Evolutionary conservation across 306 rosid genomes (phyloP).

Genomic region (Casuarina equisetifolia): DNA sequence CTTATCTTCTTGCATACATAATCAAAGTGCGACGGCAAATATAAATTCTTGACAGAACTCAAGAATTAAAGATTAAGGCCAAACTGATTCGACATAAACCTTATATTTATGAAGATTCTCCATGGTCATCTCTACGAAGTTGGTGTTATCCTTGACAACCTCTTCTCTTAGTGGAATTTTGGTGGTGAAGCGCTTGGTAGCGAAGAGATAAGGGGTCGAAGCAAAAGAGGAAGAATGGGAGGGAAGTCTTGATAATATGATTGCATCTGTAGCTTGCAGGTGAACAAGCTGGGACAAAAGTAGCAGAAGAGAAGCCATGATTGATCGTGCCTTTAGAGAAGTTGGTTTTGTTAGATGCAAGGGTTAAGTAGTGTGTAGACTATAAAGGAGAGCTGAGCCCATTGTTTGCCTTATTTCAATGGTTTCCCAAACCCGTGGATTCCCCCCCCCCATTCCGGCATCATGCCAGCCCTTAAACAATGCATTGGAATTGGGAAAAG

Average conservation of each 20-base stretch:
- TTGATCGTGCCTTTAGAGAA: not conserved
- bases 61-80: not conserved
- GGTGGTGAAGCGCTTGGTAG: not conserved
- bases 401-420: not conserved
- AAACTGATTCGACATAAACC: slow-evolving; percentile 1
- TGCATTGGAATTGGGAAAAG: no score
- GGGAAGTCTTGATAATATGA: not conserved
- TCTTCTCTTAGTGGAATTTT: not conserved
- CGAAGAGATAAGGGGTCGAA: not conserved
- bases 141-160: not conserved
- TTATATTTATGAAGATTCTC: not conserved
- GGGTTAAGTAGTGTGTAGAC: not conserved
- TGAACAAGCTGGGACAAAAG: not conserved
- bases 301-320: not conserved
- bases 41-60: not conserved
- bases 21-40: no score
- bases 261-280: not conserved
- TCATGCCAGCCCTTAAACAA: no score
- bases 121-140: not conserved
- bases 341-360: not conserved
- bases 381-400: not conserved
- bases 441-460: no score
- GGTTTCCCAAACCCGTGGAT: no score
- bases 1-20: no score
- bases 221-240: not conserved